phyloP scores from a whole-genome alignment of 345 rosid genomes.

The Psidium friedrichsthalianum region DNA sequence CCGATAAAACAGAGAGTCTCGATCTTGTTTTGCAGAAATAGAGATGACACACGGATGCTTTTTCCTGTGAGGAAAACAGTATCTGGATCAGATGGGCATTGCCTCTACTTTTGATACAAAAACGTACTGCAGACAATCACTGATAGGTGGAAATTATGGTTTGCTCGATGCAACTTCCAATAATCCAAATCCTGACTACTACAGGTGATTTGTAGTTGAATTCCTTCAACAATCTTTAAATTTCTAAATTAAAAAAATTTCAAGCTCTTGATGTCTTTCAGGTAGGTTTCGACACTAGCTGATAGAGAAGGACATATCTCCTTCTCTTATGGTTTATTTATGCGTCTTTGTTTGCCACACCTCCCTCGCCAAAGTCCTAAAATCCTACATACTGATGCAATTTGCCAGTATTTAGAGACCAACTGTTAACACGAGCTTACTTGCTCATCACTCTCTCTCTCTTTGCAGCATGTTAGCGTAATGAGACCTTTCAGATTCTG shows the following conservation, averaged over 20 bases:
- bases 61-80: slow-evolving; percentile 19
- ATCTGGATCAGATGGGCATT: slow-evolving; percentile 93
- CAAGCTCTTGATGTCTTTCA: background rate
- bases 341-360: background rate
- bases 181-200: slow-evolving; percentile 85
- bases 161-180: slow-evolving; percentile 62
- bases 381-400: background rate
- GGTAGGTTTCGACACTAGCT: background rate
- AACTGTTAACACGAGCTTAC: background rate
- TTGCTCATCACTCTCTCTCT: background rate
- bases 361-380: background rate
- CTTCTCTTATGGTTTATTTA: background rate
- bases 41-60: background rate
- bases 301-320: background rate
- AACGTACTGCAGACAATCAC: slow-evolving; percentile 83
- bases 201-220: slow-evolving; percentile 26
- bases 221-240: background rate
- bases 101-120: slow-evolving; percentile 53
- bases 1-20: background rate
- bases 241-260: background rate
- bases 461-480: background rate
- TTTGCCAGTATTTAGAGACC: background rate
- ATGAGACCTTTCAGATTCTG: background rate
- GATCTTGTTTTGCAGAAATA: background rate
- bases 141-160: slow-evolving; percentile 87